Percentiles rank a stretch among this genome's conserved stretches.
Conservation (phyloP, 495 filamentous ascomycete species). For the Patellaria atrata region DNA sequence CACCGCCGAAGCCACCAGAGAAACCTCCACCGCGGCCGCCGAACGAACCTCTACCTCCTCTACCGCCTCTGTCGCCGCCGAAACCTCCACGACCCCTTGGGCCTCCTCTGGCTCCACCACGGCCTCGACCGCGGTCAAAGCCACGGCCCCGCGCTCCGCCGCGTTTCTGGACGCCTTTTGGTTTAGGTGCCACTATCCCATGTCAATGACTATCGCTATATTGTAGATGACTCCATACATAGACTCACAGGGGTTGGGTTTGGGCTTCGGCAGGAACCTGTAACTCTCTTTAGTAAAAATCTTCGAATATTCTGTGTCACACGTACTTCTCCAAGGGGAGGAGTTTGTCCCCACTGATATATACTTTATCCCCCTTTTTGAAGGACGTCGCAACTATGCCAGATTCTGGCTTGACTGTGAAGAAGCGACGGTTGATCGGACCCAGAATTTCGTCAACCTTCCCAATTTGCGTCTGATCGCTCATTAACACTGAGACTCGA, state of each 20-base stretch:
- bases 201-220: background rate
- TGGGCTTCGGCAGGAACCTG: conserved; percentile 88
- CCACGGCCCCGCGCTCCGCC: conserved; percentile 17
- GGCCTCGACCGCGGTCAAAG: conserved; percentile 6
- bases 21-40: conserved; percentile 10
- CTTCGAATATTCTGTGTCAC: background rate
- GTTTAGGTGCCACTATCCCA: conserved; percentile 37
- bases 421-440: conserved; percentile 91
- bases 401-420: conserved; percentile 92
- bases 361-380: conserved; percentile 94
- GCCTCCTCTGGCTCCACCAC: conserved; percentile 2
- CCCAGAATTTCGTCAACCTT: conserved; percentile 94
- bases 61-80: conserved; percentile 10
- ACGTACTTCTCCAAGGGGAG: conserved; percentile 72
- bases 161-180: conserved; percentile 45
- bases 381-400: conserved; percentile 90
- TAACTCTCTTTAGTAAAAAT: background rate
- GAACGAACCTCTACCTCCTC: conserved; percentile 5
- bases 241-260: conserved; percentile 51
- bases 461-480: conserved; percentile 64
- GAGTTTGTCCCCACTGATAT: conserved; percentile 85
- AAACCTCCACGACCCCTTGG: conserved; percentile 7
- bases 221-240: conserved; percentile 10
- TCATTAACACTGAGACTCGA: conserved; percentile 3
- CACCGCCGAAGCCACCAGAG: conserved; percentile 14